phyloP scores from a whole-genome alignment of 116 monocot species.

The Thalassia testudinum region DNA sequence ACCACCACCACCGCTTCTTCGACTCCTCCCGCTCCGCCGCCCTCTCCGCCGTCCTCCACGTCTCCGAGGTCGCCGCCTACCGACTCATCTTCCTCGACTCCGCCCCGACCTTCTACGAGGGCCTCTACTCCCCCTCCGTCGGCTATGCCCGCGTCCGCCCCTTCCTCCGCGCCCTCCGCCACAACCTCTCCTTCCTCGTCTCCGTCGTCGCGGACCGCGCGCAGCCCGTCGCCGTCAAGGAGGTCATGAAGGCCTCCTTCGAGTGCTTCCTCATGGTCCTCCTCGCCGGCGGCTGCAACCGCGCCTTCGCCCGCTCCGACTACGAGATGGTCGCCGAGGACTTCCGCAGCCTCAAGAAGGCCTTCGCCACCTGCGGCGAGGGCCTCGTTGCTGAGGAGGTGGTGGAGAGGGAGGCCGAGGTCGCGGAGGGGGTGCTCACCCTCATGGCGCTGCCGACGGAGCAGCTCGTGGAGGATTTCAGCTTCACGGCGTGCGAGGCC shows the following conservation, averaged over 20 bases:
- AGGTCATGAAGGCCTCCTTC: slow-evolving; percentile 82
- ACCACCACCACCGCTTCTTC: slow-evolving; percentile 29
- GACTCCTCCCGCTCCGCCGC: slow-evolving; percentile 38
- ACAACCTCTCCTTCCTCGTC: slow-evolving; percentile 49
- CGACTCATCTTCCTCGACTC: slow-evolving; percentile 95
- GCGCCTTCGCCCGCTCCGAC: slow-evolving; percentile 45
- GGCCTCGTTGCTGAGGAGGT: slow-evolving; percentile 73
- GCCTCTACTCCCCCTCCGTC: slow-evolving; percentile 43
- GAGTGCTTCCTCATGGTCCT: slow-evolving; percentile 83
- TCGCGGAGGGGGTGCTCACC: slow-evolving; percentile 52
- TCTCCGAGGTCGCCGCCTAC: slow-evolving; percentile 75
- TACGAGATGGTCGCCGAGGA: slow-evolving; percentile 53
- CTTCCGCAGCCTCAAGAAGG: slow-evolving; percentile 43
- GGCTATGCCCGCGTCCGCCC: slow-evolving; percentile 46
- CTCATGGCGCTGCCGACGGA: slow-evolving; percentile 60
- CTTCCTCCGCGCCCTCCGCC: slow-evolving; percentile 49
- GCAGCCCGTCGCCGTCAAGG: slow-evolving; percentile 52
- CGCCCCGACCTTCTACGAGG: slow-evolving; percentile 49
- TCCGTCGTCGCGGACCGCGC: slow-evolving; percentile 39
- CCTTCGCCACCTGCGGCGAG: slow-evolving; percentile 70
- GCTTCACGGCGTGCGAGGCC: slow-evolving; percentile 43
- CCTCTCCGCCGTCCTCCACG: slow-evolving; percentile 44
- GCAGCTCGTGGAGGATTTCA: slow-evolving; percentile 70
- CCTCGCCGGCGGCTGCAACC: slow-evolving; percentile 66
- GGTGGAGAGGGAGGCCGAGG: slow-evolving; percentile 69